Evolutionary conservation across 352 stramenopile genomes (phyloP), one percentile per base, ranked within the genome.

Genomic region (Phytophthora lateralis): DNA sequence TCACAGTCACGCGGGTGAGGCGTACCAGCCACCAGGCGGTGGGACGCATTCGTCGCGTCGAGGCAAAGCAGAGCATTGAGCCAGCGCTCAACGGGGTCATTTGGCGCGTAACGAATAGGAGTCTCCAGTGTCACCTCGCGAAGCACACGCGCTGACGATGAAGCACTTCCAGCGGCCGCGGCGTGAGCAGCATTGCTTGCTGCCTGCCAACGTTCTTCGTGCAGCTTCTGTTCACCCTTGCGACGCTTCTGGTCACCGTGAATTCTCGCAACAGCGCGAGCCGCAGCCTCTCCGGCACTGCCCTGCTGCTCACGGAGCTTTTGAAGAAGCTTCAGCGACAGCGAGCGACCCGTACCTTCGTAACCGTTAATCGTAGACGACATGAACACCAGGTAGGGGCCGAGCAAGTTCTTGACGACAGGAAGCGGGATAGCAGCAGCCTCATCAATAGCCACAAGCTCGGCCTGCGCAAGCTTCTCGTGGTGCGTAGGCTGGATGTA

Each of bases 361-460:
- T 99, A 99, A 32, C 98, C 98, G 76, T 99, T 99, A 43, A 99
- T 96, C 4, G 98, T 99, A 26, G 96, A 99, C 63, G 95, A 98
- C 73, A 99, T 89, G 68, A 99, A 99, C 10, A 99, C 98, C 8
- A 99, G 76, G 74, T 98, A 98, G 32, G 93, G 88, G 0, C 96
- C 95, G 35, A 99, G 86, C 29, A 99, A 74, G 41, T 91, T 90
- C 60, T 98, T 92, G 6, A 99, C 97, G 18, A 99, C 76, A 2
- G 98, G 98, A 12, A 99, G 85, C n/a, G 98, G 98, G 69, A 99
- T 99, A 11, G 98, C 98, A n/a, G 98, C 98, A 20, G 98, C 98
- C 75, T 99, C 98, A 73, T 99, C 98, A 58, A 99, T 97, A 5
- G 97, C 96, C 10, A 99, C 73, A 55, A 99, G 90, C 71, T 99